A percentile compares a stretch with the other conserved stretches of the same genome.
Conservation (phyloP, 1,284 basidiomycete genomes). For the Neotropicomus parvogracilis region DNA sequence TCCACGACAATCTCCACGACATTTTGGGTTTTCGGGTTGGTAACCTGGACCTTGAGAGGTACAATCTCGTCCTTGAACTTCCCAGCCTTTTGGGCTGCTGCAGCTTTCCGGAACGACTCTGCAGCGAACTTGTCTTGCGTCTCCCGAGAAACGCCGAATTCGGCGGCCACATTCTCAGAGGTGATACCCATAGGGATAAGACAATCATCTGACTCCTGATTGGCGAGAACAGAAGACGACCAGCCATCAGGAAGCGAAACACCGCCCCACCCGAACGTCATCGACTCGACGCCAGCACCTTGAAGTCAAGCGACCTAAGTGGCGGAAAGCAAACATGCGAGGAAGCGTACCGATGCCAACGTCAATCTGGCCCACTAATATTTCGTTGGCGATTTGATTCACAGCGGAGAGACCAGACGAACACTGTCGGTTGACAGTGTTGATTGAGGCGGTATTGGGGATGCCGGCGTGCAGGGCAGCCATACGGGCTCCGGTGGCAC, state of each 20-base stretch:
- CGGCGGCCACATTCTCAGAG: conserved; percentile 90
- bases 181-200: conserved; percentile 96
- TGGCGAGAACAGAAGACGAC: conserved; percentile 78
- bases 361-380: conserved; percentile 80
- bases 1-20: conserved; percentile 78
- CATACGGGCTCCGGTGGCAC: conserved; percentile 90
- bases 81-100: conserved; percentile 83
- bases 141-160: conserved; percentile 72
- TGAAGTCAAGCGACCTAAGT: conserved; percentile 8
- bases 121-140: conserved; percentile 87
- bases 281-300: conserved; percentile 95
- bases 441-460: conserved; percentile 75
- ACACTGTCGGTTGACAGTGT: conserved; percentile 94
- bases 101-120: conserved; percentile 83
- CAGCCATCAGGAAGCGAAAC: conserved; percentile 68
- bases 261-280: conserved; percentile 85
- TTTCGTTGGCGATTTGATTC: conserved; percentile 89
- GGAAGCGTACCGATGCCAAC: conserved; percentile 78
- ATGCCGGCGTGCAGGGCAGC: conserved; percentile 91
- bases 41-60: conserved; percentile 72
- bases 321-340: conserved; percentile 9
- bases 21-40: conserved; percentile 85
- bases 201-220: conserved; percentile 86
- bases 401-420: conserved; percentile 89
- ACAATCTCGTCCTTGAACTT: conserved; percentile 93